A percentile compares a stretch with the other conserved stretches of the same genome.
Conservation (phyloP, 2,329 filamentous ascomycete species). For the Epichloe uncinata region DNA sequence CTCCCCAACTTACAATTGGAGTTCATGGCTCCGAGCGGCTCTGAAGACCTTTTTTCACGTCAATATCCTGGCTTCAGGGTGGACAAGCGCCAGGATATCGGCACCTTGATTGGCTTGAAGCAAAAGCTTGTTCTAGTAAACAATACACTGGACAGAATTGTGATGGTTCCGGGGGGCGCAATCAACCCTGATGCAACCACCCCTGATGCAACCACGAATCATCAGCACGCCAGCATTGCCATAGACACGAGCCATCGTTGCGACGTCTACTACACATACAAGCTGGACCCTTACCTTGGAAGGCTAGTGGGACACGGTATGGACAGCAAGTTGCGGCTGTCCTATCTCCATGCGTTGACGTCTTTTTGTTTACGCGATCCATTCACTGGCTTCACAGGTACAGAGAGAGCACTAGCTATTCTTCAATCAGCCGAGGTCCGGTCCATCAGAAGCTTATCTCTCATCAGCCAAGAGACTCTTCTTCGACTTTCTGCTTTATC, state of each 20-base stretch:
- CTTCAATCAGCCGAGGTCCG: slow-evolving; percentile 31
- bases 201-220: no score
- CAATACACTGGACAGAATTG: no score
- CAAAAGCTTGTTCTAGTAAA: no score
- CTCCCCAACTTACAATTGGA: slow-evolving; percentile 28
- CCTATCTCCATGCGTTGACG: slow-evolving; percentile 41
- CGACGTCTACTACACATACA: no score
- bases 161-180: no score
- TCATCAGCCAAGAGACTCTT: not conserved
- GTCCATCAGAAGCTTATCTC: slow-evolving; percentile 22
- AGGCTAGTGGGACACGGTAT: no score
- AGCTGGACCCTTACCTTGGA: no score
- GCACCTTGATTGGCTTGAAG: no score
- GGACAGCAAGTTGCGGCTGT: slow-evolving; percentile 34
- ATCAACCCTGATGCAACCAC: no score
- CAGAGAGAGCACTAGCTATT: slow-evolving; percentile 37
- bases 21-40: not conserved
- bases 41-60: slow-evolving; percentile 23
- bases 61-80: slow-evolving; percentile 23
- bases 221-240: no score
- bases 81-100: no score
- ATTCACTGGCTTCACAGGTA: slow-evolving; percentile 35
- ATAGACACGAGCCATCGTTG: no score
- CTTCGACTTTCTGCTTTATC: not conserved
- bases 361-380: slow-evolving; percentile 36